Evolutionary conservation across 2,329 filamentous ascomycete genomes (phyloP), one percentile per base, ranked within the genome.

Genomic region (Rhynchosporium graminicola): DNA sequence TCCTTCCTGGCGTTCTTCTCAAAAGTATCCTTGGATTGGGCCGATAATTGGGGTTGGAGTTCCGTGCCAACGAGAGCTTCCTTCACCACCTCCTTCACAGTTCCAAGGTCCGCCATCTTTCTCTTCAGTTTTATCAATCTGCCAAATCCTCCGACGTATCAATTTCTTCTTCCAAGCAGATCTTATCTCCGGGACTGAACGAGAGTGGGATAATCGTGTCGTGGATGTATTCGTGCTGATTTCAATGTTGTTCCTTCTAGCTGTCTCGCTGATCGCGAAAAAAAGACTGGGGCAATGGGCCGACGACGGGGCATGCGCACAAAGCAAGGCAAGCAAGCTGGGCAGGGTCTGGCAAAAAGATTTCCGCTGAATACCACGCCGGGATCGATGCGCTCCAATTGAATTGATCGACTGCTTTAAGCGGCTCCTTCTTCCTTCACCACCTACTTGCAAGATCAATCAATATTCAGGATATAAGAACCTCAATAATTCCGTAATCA

Each of bases 21-120:
- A 77, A 98, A 99, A 66, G 87, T 87, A 62, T 86, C 81, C 77
- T 87, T 90, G 67, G 88, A 87, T 76, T 93, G 88, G 65, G 85
- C 82, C 55, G 92, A 92, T 68, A 94, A 78, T 75, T 89, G 82
- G 36, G 82, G 77, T 8, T 80, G 40, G 51, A 45, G 69, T 83
- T 82, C 78, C 4, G 76, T 75, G 70, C 91, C 92, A 64, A 95
- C 78, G 71, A 97, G 82, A 70, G 84, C 85, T 80, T 93, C 91
- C 80, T 92, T 96, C 75, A 96, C 86, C 65, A 83, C 82, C 76
- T 88, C 87, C 76, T 73, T 74, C 38, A 69, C 71, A 61, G 66
- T 70, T 7, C 62, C 66, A 59, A 73, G 56, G 50, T 69, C 68
- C 47, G 72, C 47, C 73, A 74, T 74, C 20, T 47, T 69, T 36